Evolutionary conservation across 345 rosid species (phyloP), one percentile per base, ranked within the genome.

Genomic region (Acer negundo): DNA sequence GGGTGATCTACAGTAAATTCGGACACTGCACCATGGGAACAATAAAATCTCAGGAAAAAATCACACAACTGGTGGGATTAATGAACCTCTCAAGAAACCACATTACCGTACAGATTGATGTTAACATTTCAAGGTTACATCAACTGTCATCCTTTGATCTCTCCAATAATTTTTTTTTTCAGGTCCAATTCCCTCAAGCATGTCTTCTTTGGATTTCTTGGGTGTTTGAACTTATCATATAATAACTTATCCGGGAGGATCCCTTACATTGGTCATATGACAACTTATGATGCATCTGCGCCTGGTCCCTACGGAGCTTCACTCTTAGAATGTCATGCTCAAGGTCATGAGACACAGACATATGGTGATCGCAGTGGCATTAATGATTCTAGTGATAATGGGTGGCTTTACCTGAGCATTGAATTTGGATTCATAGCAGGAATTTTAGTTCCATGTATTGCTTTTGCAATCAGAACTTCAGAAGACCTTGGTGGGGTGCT

Each of bases 91-190:
- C 89, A 55, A 26, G 77, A 17, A 89, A 85, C 68, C 79, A 79
- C 22, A 75, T 87, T 38, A 40, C 2, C 0, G 84, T 84, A 49
- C 56, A 56, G 8, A 82, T 89, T 66, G 83, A 82, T 19, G 78
- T 31, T 62, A 84, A 73, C 70, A 80, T 89, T 58, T 85, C 86
- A 1, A 65, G 55, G 19, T 23, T 89, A 79, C 77, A n/a, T 24
- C 85, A 85, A 62, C 55, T 89, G 70, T 59, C 74, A 17, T 87
- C 90, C 17, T 86, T 87, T 64, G 92, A 87, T 80, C 83, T 89
- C 58, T 84, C 88, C 42, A 77, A 77, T 53, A 89, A 87, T 66
- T 49, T 15, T 31, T 79, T 87, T 7, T 83, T 85, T 1, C 26
- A 2, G 87, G 88, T 67, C 66, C 75, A 55, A 86, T 86, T 68